phyloP scores from a whole-genome alignment of 2,329 filamentous ascomycete genomes.

The Trichoderma endophyticum region DNA sequence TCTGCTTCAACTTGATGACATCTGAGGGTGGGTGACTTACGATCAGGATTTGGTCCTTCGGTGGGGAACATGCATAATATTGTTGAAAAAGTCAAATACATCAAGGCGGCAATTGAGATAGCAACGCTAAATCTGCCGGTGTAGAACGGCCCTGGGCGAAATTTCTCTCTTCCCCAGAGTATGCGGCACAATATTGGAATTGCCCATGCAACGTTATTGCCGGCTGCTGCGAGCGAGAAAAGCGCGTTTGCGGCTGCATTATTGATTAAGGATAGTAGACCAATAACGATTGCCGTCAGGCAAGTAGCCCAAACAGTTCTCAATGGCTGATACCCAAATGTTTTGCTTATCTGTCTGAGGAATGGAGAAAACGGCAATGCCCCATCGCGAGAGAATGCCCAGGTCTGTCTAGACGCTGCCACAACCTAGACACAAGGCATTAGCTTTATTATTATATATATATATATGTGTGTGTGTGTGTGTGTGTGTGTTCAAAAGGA shows the following conservation, averaged over 20 bases:
- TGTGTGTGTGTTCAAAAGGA: too few relatives aligned
- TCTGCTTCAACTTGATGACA: background rate
- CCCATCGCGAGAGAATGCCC: conserved; percentile 4
- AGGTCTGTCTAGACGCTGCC: conserved; percentile 1
- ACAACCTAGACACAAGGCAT: background rate
- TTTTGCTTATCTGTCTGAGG: background rate
- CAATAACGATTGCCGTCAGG: background rate
- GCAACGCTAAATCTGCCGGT: background rate
- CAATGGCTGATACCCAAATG: background rate
- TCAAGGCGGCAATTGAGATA: background rate
- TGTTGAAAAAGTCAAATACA: background rate
- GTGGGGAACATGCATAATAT: conserved; percentile 13
- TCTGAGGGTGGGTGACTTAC: background rate
- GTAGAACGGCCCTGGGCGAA: conserved; percentile 3
- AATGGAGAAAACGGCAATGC: background rate
- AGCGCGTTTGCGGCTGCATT: background rate
- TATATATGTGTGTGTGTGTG: background rate
- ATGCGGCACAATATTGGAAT: background rate
- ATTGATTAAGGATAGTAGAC: background rate
- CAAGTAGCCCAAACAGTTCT: conserved; percentile 2
- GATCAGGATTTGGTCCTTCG: conserved; percentile 3
- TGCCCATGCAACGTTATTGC: background rate
- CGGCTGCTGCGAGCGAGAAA: background rate
- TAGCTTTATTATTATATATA: background rate
- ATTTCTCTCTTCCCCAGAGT: background rate